A percentile compares a stretch with the other conserved stretches of the same genome.
Evolutionary conservation across 2,329 filamentous ascomycete species (phyloP).

Genomic region (Phialophora verrucosa): DNA sequence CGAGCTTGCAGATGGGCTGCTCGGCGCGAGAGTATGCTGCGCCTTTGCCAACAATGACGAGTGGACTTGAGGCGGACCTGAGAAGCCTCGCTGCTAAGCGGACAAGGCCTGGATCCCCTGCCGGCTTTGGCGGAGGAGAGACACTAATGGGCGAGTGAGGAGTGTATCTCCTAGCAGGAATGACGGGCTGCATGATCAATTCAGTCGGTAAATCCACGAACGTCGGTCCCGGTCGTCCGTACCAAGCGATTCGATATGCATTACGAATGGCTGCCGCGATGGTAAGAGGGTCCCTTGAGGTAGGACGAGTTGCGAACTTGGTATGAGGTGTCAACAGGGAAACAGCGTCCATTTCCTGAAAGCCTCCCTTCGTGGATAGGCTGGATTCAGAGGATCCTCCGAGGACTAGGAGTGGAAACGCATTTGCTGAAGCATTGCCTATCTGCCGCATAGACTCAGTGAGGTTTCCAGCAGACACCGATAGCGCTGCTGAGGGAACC

Average conservation of each 20-base stretch:
- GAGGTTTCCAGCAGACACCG: neutral
- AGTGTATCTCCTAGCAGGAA: conserved; percentile 22
- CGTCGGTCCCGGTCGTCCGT: conserved; percentile 59
- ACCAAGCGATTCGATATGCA: conserved; percentile 60
- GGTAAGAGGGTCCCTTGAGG: conserved; percentile 54
- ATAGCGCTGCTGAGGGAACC: neutral
- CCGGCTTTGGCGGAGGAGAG: conserved; percentile 49
- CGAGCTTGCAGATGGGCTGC: conserved; percentile 50
- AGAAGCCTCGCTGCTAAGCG: conserved; percentile 53
- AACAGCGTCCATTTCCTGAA: conserved; percentile 64
- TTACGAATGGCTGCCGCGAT: conserved; percentile 51
- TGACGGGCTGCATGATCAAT: conserved; percentile 54
- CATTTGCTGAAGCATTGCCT: conserved; percentile 60
- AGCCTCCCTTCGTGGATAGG: conserved; percentile 59
- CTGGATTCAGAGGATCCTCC: conserved; percentile 61
- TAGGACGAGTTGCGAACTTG: conserved; percentile 57
- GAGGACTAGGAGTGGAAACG: conserved; percentile 61
- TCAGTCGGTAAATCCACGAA: conserved; percentile 64
- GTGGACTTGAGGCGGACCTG: conserved; percentile 55
- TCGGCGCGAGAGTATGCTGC: conserved; percentile 62
- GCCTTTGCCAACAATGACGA: conserved; percentile 63
- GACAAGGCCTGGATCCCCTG: conserved; percentile 53
- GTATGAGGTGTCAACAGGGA: conserved; percentile 60
- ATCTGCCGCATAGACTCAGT: conserved; percentile 42
- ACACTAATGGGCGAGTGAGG: conserved; percentile 23